Evolutionary conservation across 306 rosid species (phyloP).

Genomic region (Fragaria vesca): DNA sequence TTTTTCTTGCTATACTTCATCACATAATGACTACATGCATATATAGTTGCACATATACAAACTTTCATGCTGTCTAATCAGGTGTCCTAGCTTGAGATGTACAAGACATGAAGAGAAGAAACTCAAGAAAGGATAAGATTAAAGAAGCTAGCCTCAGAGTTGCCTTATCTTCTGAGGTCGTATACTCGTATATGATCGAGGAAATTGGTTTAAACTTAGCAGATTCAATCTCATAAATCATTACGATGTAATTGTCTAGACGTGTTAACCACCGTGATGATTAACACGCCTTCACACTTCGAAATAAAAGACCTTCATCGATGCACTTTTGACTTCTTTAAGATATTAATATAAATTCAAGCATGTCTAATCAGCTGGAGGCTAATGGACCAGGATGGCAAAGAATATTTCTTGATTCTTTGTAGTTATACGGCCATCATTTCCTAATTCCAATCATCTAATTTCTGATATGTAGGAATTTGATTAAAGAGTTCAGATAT

Average conservation of each 20-base stretch:
- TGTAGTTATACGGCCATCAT: slow-evolving; percentile 4
- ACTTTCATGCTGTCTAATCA: background rate
- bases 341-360: background rate
- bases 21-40: background rate
- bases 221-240: background rate
- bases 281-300: background rate
- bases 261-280: background rate
- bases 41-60: too few relatives aligned
- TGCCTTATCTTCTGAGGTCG: background rate
- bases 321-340: background rate
- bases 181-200: background rate
- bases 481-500: background rate
- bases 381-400: background rate
- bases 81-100: background rate
- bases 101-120: background rate
- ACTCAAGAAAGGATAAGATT: background rate
- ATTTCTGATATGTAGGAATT: background rate
- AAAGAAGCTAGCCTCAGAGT: background rate
- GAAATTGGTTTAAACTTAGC: background rate
- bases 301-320: background rate
- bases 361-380: background rate
- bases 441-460: background rate
- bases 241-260: background rate
- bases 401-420: background rate
- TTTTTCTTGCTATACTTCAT: background rate